Percentiles rank a stretch among this genome's conserved stretches.
These are phyloP conservation scores for Dittrichia graveolens DNA, from an alignment of 129 eudicot species.

Conservation along the genomic window DNA sequence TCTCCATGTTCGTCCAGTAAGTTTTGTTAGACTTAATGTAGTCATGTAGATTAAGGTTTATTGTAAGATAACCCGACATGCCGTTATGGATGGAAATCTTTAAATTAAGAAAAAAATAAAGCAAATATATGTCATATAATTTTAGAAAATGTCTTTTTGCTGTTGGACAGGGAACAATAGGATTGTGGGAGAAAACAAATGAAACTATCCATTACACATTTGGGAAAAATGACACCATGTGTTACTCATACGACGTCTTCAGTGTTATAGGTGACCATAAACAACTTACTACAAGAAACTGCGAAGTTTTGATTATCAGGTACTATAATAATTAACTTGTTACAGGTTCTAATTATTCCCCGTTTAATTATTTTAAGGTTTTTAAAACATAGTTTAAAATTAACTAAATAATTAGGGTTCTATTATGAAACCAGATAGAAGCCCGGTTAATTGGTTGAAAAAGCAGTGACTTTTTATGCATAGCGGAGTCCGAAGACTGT, in stretches of 20 bases:
- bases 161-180: constrained; percentile 34
- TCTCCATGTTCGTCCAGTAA: constrained; percentile 41
- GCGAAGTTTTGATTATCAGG: constrained; percentile 18
- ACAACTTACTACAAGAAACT: constrained; percentile 21
- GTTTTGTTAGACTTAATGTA: neutral
- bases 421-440: no score
- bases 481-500: no score
- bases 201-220: constrained; percentile 19
- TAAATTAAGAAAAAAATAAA: no score
- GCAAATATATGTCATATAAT: neutral
- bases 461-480: no score
- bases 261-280: constrained; percentile 7
- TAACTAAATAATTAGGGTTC: no score
- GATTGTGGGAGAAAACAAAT: constrained; percentile 24
- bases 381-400: no score
- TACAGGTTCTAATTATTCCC: no score
- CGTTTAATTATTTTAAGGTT: no score
- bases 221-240: constrained; percentile 19
- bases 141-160: neutral
- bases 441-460: no score
- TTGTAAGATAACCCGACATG: neutral
- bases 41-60: neutral
- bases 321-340: neutral
- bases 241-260: constrained; percentile 31
- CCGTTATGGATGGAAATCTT: neutral